A percentile compares a stretch with the other conserved stretches of the same genome.
These are phyloP conservation scores for Dovyalis caffra DNA, from an alignment of 345 rosid species.

Conservation along the genomic window DNA sequence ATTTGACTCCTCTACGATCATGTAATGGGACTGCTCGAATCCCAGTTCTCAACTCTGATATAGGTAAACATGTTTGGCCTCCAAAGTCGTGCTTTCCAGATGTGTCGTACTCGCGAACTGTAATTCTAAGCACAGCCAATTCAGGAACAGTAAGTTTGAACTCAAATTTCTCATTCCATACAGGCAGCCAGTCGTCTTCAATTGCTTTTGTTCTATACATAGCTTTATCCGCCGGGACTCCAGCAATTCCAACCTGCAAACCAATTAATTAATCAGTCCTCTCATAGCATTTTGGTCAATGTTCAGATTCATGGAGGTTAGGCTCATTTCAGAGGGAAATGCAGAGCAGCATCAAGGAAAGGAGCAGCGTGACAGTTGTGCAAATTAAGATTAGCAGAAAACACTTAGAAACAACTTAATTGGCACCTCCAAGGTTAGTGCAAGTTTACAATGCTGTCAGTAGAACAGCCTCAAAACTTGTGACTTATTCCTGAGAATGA, in stretches of 20 bases:
- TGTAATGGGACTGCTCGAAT: slow-evolving; percentile 39
- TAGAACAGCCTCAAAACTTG: too few relatives aligned
- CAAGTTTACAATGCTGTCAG: neutral
- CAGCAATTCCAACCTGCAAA: slow-evolving; percentile 54
- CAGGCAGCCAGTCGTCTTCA: slow-evolving; percentile 28
- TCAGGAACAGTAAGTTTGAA: slow-evolving; percentile 48
- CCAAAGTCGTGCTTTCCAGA: slow-evolving; percentile 44
- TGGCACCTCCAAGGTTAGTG: neutral
- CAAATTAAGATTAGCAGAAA: neutral
- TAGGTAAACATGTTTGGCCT: slow-evolving; percentile 46
- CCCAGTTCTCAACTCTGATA: slow-evolving; percentile 37
- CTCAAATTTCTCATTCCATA: slow-evolving; percentile 42
- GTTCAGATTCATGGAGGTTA: slow-evolving; percentile 1
- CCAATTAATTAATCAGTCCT: slow-evolving; percentile 11
- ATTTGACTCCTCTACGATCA: slow-evolving; percentile 24
- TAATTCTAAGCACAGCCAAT: slow-evolving; percentile 53
- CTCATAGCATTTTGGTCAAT: neutral
- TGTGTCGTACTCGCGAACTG: slow-evolving; percentile 44
- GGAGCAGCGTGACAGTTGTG: neutral
- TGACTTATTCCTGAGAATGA: neutral
- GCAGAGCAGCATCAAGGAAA: neutral
- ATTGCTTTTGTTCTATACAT: slow-evolving; percentile 18
- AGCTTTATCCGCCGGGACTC: slow-evolving; percentile 38
- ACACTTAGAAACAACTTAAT: too few relatives aligned
- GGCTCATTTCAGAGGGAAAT: neutral